Evolutionary conservation across 2,329 filamentous ascomycete species (phyloP), one percentile per base, ranked within the genome.

Genomic region (Cadophora luteo-olivacea): DNA sequence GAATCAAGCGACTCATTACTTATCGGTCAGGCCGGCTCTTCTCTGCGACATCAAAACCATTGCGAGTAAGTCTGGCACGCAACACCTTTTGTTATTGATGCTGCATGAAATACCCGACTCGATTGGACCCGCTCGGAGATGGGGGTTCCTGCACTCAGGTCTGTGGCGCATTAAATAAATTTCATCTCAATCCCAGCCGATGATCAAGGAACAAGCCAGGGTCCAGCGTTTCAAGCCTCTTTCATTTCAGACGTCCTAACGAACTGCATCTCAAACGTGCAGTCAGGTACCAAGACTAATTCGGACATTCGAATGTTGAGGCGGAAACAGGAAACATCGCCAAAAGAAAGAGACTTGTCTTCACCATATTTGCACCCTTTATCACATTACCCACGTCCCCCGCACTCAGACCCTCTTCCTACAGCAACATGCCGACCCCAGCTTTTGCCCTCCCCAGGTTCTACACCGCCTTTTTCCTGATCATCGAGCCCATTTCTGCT

Each of bases 391-490:
- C 49, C 49, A 41, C 33, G 19, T 64, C 41, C 58, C 54, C 62
- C 57, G 32, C 55, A 55, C 68, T 55, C 61, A 57, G 38, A 52
- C 48, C 49, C 22, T 49, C 22, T 38, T 25, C 32, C 66, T 32
- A 55, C 45, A 54, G 22, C 61, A 49, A 48, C 29, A 63, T 72
- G 70, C 22, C 70, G 52, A 51, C 72, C 58, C 70, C 77, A 65
- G 81, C 82, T 57, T 81, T 85, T 70, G 77, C 77, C 66, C 84
- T 92, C 48, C 90, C 91, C 25, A 73, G 85, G 45, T 72, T 83
- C 70, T 94, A 94, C 81, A 85, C 86, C 68, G 74, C 90, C 77
- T 93, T 94, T 82, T 94, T 94, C 81, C 87, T 94, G 70, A 84
- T 89, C 76, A 82, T 94, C 75, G 92, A 95, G 79, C 87, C 87